phyloP scores from a whole-genome alignment of 345 rosid species.

The Viola odorata region DNA sequence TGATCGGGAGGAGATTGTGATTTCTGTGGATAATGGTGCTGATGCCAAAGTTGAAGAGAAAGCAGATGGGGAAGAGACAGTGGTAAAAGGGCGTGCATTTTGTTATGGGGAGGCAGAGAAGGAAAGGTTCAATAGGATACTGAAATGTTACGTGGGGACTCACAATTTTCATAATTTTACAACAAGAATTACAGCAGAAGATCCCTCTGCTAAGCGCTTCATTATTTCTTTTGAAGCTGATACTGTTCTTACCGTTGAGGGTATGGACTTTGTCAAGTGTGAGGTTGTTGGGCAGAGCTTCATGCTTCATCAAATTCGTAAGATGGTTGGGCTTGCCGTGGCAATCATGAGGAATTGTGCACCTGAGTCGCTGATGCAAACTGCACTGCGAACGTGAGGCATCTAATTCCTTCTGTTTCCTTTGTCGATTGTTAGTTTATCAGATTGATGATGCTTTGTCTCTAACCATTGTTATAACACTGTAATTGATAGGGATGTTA shows the following conservation, averaged over 20 bases:
- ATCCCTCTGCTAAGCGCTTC: conserved; percentile 69
- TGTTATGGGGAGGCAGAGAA: conserved; percentile 63
- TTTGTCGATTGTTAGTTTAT: neutral
- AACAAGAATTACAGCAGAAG: conserved; percentile 80
- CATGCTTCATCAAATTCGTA: conserved; percentile 98
- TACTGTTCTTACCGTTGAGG: conserved; percentile 47
- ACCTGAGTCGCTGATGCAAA: conserved; percentile 54
- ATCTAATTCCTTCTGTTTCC: neutral
- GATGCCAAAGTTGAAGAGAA: conserved; percentile 10
- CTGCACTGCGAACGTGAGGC: conserved; percentile 66
- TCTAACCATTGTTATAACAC: neutral
- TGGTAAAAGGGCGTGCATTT: conserved; percentile 28
- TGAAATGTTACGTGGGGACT: conserved; percentile 67
- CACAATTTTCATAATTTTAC: conserved; percentile 97
- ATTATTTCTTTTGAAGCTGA: conserved; percentile 67
- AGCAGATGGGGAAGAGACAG: conserved; percentile 20
- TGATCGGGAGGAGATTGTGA: conserved; percentile 18
- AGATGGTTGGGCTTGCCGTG: conserved; percentile 90
- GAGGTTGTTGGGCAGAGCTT: conserved; percentile 98
- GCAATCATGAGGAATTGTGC: conserved; percentile 82
- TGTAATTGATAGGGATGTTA: conserved; percentile 47
- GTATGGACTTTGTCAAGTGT: conserved; percentile 83
- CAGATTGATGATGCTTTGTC: neutral
- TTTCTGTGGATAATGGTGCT: neutral
- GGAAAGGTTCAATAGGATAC: conserved; percentile 73